Evolutionary conservation across 1,139 yeast species (phyloP).

Genomic region (Pneumocystis jirovecii): DNA sequence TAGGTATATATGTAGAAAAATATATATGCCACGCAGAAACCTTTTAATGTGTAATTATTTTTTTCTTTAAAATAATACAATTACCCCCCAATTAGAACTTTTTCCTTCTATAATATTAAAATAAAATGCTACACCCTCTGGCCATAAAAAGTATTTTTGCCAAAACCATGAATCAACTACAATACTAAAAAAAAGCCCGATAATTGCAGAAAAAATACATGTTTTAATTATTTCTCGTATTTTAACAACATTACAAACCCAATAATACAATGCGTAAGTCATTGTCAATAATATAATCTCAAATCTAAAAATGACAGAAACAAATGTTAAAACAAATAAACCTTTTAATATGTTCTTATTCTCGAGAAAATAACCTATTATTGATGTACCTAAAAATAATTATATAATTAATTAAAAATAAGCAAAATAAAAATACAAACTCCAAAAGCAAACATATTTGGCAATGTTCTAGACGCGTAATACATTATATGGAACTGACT

Average conservation of each 20-base stretch:
- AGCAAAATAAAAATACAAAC: conserved; percentile 39
- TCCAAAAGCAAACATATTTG: conserved; percentile 76
- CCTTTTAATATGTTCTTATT: conserved; percentile 24
- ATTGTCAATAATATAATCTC: conserved; percentile 55
- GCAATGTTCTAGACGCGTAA: conserved; percentile 68
- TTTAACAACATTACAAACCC: conserved; percentile 29
- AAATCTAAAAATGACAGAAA: conserved; percentile 54
- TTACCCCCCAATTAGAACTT: conserved; percentile 61
- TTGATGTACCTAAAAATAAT: conserved; percentile 8
- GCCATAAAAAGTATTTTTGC: conserved; percentile 37
- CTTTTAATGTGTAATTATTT: conserved; percentile 26
- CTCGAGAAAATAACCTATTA: conserved; percentile 7
- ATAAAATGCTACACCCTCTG: conserved; percentile 58
- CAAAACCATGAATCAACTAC: conserved; percentile 66
- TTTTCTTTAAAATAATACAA: conserved; percentile 3
- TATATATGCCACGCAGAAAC: conserved; percentile 45
- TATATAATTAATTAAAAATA: conserved; percentile 35
- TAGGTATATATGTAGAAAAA: conserved; percentile 43
- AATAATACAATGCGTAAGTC: conserved; percentile 28
- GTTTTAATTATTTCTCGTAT: conserved; percentile 27
- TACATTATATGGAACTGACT: conserved; percentile 68
- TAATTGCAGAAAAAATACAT: conserved; percentile 38
- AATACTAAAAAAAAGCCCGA: conserved; percentile 39
- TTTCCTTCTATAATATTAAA: conserved; percentile 65
- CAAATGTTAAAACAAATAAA: conserved; percentile 42